Evolutionary conservation across 2,329 filamentous ascomycete genomes (phyloP), one percentile per base, ranked within the genome.

Genomic region (Colletotrichum tabaci): DNA sequence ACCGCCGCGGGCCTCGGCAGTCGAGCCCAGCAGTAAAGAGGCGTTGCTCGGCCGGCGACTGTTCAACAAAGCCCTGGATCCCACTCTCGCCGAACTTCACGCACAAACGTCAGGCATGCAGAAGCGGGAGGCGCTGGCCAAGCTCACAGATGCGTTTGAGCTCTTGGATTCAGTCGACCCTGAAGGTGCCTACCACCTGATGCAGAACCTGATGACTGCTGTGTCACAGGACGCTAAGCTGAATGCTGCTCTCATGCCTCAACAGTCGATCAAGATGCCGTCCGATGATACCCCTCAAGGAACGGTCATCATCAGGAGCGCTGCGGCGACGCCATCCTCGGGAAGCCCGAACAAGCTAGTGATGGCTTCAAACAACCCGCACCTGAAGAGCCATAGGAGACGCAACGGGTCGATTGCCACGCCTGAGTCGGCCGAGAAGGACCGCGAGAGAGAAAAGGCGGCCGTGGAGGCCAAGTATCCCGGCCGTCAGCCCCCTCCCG

Each of bases 111-210:
- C 88, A 5, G 84, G 80, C 2, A 82, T 87, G 77, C 84, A 84
- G 73, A 97, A 96, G 80, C 89, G 95, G 46, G 94, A 98, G 76
- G 94, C 94, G 0, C 87, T 98, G 40, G 93, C 93, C 3, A 90
- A 91, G 74, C 87, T 98, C 15, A 94, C 94, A 0, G 94, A 97
- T 79, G 95, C 96, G 0, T 97, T 96, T 86, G 92, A 92, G 5
- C 88, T 91, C 15, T 87, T 99, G 42, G 94, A 98, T 80, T 90
- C 93, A 55, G 87, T 96, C 40, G 96, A 99, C 77, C 96, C 96
- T 0, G 96, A 98, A 79, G 95, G 95, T 21, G 90, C 95, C 50
- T 96, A 96, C 77, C 91, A 97, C 75, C 87, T 99, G 18, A 87
- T 99, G 78, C 93, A 91, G 77, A 88, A 90, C 67, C 89, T 97